Evolutionary conservation across 78 protist genomes (phyloP).

Genomic region (Guillardia theta): DNA sequence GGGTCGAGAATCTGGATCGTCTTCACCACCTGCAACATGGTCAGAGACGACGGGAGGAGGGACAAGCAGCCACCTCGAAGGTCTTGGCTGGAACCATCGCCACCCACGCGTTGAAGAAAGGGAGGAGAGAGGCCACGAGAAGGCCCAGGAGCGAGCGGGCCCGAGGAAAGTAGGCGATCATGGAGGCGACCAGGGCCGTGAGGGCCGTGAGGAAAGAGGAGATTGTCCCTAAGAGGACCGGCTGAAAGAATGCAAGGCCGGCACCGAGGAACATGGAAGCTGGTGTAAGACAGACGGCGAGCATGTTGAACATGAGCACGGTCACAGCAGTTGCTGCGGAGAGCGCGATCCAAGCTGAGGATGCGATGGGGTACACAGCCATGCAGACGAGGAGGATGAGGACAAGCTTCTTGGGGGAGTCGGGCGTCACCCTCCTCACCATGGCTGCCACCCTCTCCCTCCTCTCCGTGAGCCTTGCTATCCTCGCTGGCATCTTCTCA

Average conservation of each 20-base stretch:
- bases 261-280: not conserved
- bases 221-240: not conserved
- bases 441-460: no score
- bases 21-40: no score
- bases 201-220: not conserved
- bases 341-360: no score
- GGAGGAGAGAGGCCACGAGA: not conserved
- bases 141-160: not conserved
- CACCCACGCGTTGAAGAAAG: not conserved
- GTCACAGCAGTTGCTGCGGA: no score
- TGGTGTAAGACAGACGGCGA: not conserved
- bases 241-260: not conserved
- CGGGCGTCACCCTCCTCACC: no score
- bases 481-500: no score
- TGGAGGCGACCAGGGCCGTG: not conserved
- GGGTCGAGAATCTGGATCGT: not conserved
- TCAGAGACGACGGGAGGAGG: no score
- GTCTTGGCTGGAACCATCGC: not conserved
- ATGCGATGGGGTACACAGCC: no score
- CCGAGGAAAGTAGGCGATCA: not conserved
- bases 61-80: no score
- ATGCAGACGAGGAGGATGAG: no score
- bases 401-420: no score
- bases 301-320: not conserved
- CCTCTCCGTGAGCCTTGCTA: no score